Percentiles rank a stretch among this genome's conserved stretches.
phyloP scores from a whole-genome alignment of 768 basidiomycete genomes.

The Amanita jacksonii region DNA sequence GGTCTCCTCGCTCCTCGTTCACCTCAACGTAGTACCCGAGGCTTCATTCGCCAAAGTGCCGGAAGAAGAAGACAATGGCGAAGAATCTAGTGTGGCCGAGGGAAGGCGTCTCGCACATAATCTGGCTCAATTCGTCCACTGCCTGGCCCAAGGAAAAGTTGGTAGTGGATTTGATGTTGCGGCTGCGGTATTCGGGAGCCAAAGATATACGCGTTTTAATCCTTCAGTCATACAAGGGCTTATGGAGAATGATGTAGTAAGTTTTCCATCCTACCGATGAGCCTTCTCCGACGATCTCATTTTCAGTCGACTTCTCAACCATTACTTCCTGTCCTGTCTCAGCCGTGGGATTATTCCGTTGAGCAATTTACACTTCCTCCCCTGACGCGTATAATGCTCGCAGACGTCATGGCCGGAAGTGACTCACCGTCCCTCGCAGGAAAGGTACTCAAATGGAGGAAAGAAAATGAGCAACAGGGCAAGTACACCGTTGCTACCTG shows the following conservation, averaged over 20 bases:
- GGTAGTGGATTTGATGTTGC: conserved; percentile 97
- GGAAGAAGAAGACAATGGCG: conserved; percentile 11
- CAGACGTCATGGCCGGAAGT: conserved; percentile 93
- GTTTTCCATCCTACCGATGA: conserved; percentile 11
- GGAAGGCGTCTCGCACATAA: conserved; percentile 75
- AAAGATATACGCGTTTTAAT: conserved; percentile 83
- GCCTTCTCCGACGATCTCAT: conserved; percentile 3
- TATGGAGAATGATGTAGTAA: conserved; percentile 47
- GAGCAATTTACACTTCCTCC: conserved; percentile 77
- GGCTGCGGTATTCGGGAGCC: conserved; percentile 90
- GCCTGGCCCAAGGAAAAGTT: conserved; percentile 94
- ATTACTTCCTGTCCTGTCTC: conserved; percentile 46
- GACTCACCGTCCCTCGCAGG: conserved; percentile 92
- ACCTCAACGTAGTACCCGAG: conserved; percentile 51
- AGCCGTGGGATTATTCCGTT: conserved; percentile 68
- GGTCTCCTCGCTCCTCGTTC: conserved; percentile 75
- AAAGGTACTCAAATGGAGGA: conserved; percentile 85
- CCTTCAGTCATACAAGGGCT: conserved; percentile 57
- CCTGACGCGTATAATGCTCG: conserved; percentile 74
- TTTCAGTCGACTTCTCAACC: conserved; percentile 17
- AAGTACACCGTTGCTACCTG: not conserved
- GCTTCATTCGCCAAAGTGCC: conserved; percentile 35
- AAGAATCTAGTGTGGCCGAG: conserved; percentile 12
- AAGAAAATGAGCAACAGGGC: conserved; percentile 53
- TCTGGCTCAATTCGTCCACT: conserved; percentile 90